A percentile compares a stretch with the other conserved stretches of the same genome.
phyloP scores from a whole-genome alignment of 495 filamentous ascomycete species.

The Aspergillus diversus region DNA sequence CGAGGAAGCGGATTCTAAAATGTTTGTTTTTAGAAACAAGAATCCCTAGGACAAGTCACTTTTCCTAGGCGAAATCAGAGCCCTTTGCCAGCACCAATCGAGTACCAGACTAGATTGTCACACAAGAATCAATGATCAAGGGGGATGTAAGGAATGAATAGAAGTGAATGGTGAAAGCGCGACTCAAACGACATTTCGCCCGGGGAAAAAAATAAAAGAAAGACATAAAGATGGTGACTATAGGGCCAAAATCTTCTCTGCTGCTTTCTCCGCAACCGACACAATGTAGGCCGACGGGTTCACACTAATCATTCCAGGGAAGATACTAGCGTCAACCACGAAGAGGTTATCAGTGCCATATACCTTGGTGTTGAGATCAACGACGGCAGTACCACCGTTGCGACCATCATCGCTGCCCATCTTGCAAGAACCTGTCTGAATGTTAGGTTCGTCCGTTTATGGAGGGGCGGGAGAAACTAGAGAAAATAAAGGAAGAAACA shows the following conservation, averaged over 20 bases:
- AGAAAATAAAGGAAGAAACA: background rate
- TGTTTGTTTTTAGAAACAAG: no score
- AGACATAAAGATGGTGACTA: background rate
- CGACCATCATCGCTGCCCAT: slow-evolving; percentile 46
- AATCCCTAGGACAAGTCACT: no score
- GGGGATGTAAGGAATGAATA: background rate
- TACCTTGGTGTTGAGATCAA: slow-evolving; percentile 66
- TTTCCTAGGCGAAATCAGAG: no score
- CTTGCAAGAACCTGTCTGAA: slow-evolving; percentile 21
- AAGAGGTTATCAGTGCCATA: slow-evolving; percentile 69
- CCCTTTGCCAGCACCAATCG: background rate
- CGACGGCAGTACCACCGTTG: slow-evolving; percentile 59
- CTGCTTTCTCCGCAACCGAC: slow-evolving; percentile 46
- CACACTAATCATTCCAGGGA: slow-evolving; percentile 49
- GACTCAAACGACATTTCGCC: background rate
- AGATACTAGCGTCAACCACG: slow-evolving; percentile 45
- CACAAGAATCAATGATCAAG: background rate
- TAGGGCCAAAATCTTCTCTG: slow-evolving; percentile 39
- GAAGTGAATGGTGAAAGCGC: background rate
- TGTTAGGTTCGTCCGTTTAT: background rate
- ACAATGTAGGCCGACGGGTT: slow-evolving; percentile 51
- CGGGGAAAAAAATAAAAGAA: background rate
- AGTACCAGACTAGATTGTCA: background rate
- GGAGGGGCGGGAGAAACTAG: background rate
- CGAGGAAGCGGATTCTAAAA: no score